A percentile compares a stretch with the other conserved stretches of the same genome.
Evolutionary conservation across 352 stramenopile genomes (phyloP).

Genomic region (Phytopythium boreale): DNA sequence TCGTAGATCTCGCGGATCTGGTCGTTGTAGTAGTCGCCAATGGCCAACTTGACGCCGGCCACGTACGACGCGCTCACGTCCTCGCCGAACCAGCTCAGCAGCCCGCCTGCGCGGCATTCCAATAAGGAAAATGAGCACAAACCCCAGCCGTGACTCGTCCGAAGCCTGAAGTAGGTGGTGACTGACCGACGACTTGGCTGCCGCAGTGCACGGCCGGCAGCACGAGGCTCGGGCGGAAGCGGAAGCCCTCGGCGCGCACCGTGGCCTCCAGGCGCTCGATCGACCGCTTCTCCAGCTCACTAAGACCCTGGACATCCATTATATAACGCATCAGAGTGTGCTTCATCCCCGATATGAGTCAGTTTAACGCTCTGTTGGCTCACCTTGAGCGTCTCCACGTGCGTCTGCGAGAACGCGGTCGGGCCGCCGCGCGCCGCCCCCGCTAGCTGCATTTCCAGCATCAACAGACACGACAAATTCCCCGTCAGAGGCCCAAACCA

Average conservation of each 20-base stretch:
- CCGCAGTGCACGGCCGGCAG: slow-evolving; percentile 49
- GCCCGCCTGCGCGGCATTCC: slow-evolving; percentile 20
- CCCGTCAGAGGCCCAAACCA: neutral
- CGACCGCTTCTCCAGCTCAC: slow-evolving; percentile 39
- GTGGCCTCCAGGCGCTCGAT: slow-evolving; percentile 47
- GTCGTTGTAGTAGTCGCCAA: slow-evolving; percentile 88
- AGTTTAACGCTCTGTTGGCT: neutral
- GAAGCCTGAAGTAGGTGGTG: neutral
- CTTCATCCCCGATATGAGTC: neutral
- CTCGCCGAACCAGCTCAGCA: slow-evolving; percentile 51
- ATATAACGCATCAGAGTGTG: too few relatives aligned
- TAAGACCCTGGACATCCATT: slow-evolving; percentile 33
- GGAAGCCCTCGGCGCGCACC: slow-evolving; percentile 34
- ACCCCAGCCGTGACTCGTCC: too few relatives aligned
- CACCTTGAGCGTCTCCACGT: slow-evolving; percentile 54
- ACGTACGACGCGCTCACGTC: slow-evolving; percentile 63
- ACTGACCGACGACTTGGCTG: slow-evolving; percentile 48
- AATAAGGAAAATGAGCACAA: neutral
- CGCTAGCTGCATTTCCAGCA: slow-evolving; percentile 19
- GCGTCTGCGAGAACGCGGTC: slow-evolving; percentile 30
- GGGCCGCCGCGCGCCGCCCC: slow-evolving; percentile 27
- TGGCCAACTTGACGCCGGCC: slow-evolving; percentile 68
- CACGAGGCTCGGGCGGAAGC: slow-evolving; percentile 71
- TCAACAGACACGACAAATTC: neutral
- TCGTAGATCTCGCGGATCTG: slow-evolving; percentile 87